Base-by-base conservation (phyloP, 345 rosid species). In the Corchorus olitorius region DNA sequence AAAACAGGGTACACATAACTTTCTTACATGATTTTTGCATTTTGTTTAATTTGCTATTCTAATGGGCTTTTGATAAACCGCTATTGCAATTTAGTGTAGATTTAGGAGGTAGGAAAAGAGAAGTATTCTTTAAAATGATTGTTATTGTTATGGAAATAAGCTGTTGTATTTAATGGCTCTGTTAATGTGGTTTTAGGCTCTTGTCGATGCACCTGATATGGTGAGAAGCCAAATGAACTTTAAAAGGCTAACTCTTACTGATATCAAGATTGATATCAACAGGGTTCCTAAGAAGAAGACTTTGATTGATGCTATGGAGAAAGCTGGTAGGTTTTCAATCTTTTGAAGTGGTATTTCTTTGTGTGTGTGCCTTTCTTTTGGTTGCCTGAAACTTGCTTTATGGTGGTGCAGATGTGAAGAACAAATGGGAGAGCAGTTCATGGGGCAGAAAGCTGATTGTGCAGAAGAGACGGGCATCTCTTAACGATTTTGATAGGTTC, bases 201-300 rank as follows among this genome's bases (percentile, higher is more conserved):
- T 96, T 12, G 98, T 96, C 27, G 99, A 96, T 75, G 93, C 99
- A 17, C 97, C 97, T 10, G 97, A 90, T 79, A 92, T 92, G 96
- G 94, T 93, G 69, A 88, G 99, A 79, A 77, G 91, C 75, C 99
- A 93, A 84, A 95, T 92, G 87, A 93, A 93, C 71, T 93, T 95
- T 79, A 95, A 95, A 92, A 93, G 99, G 81, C 87, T 95, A 39
- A 84, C 97, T 8, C 93, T 95, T 1, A 93, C 99, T 0, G 97
- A 95, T 76, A 93, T 95, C 70, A 94, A 85, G 59, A 88, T 93
- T 78, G 94, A 92, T 17, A 95, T 95, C 73, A 85, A 88, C 71
- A 81, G 97, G 71, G 91, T 92, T 48, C 97, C 98, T 0, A 88
- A 82, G 83, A 96, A 96, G 93, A 96, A 91, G 87, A 81, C 87